These are phyloP conservation scores for Pezicula rhizophila DNA, from an alignment of 2,329 filamentous ascomycete species.

Conservation along the genomic window DNA sequence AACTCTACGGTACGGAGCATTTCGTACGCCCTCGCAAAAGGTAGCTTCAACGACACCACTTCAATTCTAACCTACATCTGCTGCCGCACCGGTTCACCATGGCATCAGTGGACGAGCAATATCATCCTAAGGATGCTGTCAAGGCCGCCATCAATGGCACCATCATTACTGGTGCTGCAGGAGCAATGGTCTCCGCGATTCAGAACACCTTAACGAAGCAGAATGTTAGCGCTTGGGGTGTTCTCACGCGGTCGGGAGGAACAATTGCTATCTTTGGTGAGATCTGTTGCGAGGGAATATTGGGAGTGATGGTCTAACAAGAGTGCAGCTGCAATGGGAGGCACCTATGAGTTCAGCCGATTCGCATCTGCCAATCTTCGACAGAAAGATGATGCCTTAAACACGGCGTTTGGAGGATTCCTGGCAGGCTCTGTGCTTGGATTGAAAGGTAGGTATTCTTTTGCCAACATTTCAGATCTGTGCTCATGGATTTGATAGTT, in stretches of 20 bases:
- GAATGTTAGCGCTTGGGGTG: constrained; percentile 74
- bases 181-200: constrained; percentile 68
- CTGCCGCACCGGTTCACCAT: constrained; percentile 32
- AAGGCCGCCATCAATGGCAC: constrained; percentile 58
- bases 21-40: constrained; percentile 5
- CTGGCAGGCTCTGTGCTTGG: constrained; percentile 57
- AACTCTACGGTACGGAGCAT: too few species aligned
- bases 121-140: constrained; percentile 71
- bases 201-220: constrained; percentile 81
- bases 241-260: constrained; percentile 73
- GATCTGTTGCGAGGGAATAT: constrained; percentile 15
- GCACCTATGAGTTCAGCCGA: constrained; percentile 60
- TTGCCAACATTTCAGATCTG: not conserved
- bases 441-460: constrained; percentile 44
- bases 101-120: constrained; percentile 46
- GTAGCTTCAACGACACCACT: constrained; percentile 9
- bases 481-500: constrained; percentile 31
- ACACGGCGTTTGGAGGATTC: constrained; percentile 60
- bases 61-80: not conserved
- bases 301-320: constrained; percentile 5
- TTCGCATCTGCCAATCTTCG: constrained; percentile 63
- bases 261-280: constrained; percentile 64
- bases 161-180: constrained; percentile 58
- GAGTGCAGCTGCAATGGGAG: constrained; percentile 57
- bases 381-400: constrained; percentile 61